These are phyloP conservation scores for Skeletonema potamos DNA, from an alignment of 108 stramenopile genomes.

Conservation along the genomic window DNA sequence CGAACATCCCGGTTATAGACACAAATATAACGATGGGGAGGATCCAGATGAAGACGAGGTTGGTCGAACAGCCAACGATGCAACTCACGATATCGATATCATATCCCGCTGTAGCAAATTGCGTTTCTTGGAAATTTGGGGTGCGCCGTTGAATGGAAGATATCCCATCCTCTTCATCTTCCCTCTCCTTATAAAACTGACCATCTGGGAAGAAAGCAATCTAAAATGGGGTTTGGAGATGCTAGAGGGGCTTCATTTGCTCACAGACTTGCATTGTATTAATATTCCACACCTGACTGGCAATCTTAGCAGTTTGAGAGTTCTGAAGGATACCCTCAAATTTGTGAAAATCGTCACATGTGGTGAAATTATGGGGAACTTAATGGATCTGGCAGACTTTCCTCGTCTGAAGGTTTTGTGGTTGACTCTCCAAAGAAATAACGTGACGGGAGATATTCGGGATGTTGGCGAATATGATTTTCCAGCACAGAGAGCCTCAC, in stretches of 20 bases:
- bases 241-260: background rate
- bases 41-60: background rate
- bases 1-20: background rate
- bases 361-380: background rate
- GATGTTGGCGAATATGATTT: background rate
- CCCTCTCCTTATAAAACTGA: background rate
- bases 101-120: background rate
- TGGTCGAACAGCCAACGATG: background rate
- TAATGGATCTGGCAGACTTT: conserved; percentile 19
- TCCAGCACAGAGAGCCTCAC: background rate
- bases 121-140: background rate
- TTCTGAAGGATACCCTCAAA: background rate
- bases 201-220: background rate
- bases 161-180: background rate
- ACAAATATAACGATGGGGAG: background rate
- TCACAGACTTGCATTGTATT: background rate
- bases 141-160: background rate
- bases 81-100: background rate
- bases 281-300: background rate
- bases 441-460: conserved; percentile 1
- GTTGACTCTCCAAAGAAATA: no score
- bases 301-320: background rate
- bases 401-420: background rate
- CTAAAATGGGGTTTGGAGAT: background rate
- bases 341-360: background rate